Evolutionary conservation across 345 rosid species (phyloP).

Genomic region (Lepidium didymum): DNA sequence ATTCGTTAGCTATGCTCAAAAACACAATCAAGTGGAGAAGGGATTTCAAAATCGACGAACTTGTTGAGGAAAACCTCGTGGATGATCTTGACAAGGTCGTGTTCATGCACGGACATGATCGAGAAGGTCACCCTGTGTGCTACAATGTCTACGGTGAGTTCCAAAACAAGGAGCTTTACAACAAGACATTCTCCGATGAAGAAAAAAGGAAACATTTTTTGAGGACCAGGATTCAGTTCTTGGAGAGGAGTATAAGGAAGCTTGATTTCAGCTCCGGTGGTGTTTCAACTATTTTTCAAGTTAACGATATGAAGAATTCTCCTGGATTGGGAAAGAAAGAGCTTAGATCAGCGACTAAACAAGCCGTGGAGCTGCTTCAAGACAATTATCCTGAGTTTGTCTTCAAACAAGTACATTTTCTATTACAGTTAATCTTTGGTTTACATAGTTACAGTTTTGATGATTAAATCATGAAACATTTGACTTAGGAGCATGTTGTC

Average conservation of each 20-base stretch:
- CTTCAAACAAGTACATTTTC: constrained; percentile 58
- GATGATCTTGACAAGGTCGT: constrained; percentile 81
- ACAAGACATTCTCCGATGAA: constrained; percentile 60
- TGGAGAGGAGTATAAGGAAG: constrained; percentile 81
- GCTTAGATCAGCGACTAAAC: constrained; percentile 73
- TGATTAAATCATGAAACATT: neutral
- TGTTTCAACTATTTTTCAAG: constrained; percentile 67
- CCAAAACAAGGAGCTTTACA: constrained; percentile 76
- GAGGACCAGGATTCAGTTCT: constrained; percentile 84
- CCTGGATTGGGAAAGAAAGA: constrained; percentile 77
- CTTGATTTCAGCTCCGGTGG: constrained; percentile 83
- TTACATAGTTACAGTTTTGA: neutral
- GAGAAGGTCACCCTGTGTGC: constrained; percentile 83
- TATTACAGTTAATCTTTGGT: neutral
- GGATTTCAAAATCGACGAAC: constrained; percentile 56
- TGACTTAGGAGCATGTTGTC: neutral
- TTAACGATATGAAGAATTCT: constrained; percentile 81
- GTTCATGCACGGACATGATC: constrained; percentile 77
- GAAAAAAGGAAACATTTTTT: constrained; percentile 67
- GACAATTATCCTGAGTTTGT: constrained; percentile 97
- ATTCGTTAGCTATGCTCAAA: constrained; percentile 67
- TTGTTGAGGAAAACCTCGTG: constrained; percentile 67
- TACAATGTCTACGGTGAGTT: constrained; percentile 90
- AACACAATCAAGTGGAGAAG: constrained; percentile 68
- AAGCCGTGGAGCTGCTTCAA: constrained; percentile 77